Conservation (phyloP, 495 filamentous ascomycete species). For the Saxispiralis lemnorum region DNA sequence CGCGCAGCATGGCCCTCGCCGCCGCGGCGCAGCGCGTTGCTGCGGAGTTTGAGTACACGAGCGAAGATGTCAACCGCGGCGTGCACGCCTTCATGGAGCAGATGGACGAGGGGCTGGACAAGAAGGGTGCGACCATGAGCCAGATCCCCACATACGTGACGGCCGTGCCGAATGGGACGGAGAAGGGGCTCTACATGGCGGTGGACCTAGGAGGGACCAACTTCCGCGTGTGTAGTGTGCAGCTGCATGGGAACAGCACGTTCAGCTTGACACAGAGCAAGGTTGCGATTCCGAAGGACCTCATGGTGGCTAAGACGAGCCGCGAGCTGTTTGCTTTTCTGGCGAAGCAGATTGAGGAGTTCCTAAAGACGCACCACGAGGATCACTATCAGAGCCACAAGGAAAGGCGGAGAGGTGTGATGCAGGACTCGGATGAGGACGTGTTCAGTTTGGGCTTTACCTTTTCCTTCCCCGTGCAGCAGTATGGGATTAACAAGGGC, state of each 20-base stretch:
- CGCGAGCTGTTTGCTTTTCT: slow-evolving; percentile 85
- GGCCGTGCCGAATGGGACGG: slow-evolving; percentile 86
- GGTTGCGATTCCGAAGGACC: slow-evolving; percentile 68
- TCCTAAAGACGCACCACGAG: slow-evolving; percentile 71
- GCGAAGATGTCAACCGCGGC: slow-evolving; percentile 58
- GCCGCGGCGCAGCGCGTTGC: slow-evolving; percentile 63
- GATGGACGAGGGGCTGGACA: slow-evolving; percentile 71
- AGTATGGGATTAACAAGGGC: slow-evolving; percentile 83
- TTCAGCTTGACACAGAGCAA: slow-evolving; percentile 85
- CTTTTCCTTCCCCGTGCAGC: slow-evolving; percentile 92
- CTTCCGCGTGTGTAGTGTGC: slow-evolving; percentile 89
- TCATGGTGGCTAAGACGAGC: slow-evolving; percentile 78
- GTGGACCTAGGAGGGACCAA: slow-evolving; percentile 96
- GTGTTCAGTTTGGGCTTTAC: slow-evolving; percentile 89
- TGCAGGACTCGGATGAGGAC: slow-evolving; percentile 43
- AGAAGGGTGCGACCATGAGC: slow-evolving; percentile 62
- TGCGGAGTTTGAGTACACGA: slow-evolving; percentile 68
- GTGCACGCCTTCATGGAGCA: slow-evolving; percentile 72
- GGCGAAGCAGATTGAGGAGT: slow-evolving; percentile 74
- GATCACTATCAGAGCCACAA: slow-evolving; percentile 68
- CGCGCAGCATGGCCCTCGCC: slow-evolving; percentile 37
- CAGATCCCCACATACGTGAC: slow-evolving; percentile 98
- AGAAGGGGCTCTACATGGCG: slow-evolving; percentile 92
- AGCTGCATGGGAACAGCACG: slow-evolving; percentile 77
- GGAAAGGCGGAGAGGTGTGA: slow-evolving; percentile 38